phyloP scores from a whole-genome alignment of 768 basidiomycete genomes.

The Lactifluus pinguis region DNA sequence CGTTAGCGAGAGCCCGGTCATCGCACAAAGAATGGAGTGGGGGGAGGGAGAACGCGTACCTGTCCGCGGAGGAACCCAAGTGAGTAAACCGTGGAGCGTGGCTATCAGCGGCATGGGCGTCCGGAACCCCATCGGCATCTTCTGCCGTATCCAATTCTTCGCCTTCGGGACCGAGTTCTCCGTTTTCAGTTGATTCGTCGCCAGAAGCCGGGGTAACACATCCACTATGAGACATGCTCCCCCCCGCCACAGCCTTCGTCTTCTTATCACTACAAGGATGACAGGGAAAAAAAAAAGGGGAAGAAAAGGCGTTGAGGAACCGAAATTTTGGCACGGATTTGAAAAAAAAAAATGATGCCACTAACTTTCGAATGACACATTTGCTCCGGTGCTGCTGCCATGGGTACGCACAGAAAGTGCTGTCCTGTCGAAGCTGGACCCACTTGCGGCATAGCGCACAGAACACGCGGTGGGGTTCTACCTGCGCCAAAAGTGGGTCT shows the following conservation, averaged over 20 bases:
- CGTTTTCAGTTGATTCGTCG: constrained; percentile 17
- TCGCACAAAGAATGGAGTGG: constrained; percentile 2
- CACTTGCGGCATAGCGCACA: constrained; percentile 71
- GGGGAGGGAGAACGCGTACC: constrained; percentile 36
- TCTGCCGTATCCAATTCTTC: constrained; percentile 12
- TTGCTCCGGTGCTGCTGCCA: constrained; percentile 74
- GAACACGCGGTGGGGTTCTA: constrained; percentile 59
- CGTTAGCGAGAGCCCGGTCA: constrained; percentile 9
- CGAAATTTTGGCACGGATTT: background rate
- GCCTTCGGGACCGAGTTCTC: constrained; percentile 23
- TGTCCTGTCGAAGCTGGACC: constrained; percentile 75
- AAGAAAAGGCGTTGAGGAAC: background rate
- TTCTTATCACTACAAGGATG: constrained; percentile 20
- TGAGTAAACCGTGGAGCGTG: constrained; percentile 37
- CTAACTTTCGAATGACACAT: constrained; percentile 64
- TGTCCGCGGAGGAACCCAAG: constrained; percentile 48
- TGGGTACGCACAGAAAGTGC: constrained; percentile 71
- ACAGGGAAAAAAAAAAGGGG: constrained; percentile 1
- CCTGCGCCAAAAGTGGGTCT: constrained; percentile 55
- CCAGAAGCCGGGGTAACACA: constrained; percentile 4
- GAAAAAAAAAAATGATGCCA: constrained; percentile 17
- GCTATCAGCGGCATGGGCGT: constrained; percentile 8
- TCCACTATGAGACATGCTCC: constrained; percentile 10
- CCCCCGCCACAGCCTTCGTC: constrained; percentile 13
- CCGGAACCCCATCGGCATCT: constrained; percentile 12